Evolutionary conservation across 2,329 filamentous ascomycete genomes (phyloP), one percentile per base, ranked within the genome.

Genomic region (Paracamarosporium sp.): DNA sequence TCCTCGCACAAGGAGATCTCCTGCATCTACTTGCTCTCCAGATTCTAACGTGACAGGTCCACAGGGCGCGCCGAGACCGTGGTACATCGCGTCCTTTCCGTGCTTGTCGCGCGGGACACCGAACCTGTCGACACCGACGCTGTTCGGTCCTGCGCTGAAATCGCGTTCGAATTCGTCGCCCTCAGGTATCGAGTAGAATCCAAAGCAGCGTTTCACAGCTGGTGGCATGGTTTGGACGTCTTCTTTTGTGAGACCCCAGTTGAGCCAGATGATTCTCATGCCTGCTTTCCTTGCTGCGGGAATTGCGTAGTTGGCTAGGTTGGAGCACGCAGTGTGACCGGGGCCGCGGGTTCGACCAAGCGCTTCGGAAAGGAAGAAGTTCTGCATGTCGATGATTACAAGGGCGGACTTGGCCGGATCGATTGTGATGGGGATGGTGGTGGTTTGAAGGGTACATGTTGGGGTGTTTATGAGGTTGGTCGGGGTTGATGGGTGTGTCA

Each of bases 311-410:
- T 63, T 54, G n/a, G 74, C 50, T 4, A 78, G 68, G 7, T 74
- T 59, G 3, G 72, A 58, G 20, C 71, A 71, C 4, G 72, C 73
- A 0, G 35, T 24, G 48, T 73, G 71, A 8, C 71, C 69, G 0
- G 66, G 47, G 6, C 64, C 60, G 17, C 45, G 44, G 8, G 25
- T 33, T 22, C 65, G 67, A 11, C 72, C 70, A 8, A 73, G 67
- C 1, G 65, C 46, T 15, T 63, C 48, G 4, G 65, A 69, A 43
- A 80, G 71, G 62, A 80, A 80, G 65, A 77, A 79, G 63, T 79
- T 80, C 56, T 80, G 78, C 78, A 79, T 79, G 63, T 79, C 77
- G 56, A 80, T 76, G 45, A 80, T 73, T 20, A 79, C 61, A 15
- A 80, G 72, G 7, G 76, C 73, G 1, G 77, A 75, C 57, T 71